Base-by-base conservation (phyloP, 1,284 basidiomycete species). In the Pseudozyma tsukubaensis region DNA sequence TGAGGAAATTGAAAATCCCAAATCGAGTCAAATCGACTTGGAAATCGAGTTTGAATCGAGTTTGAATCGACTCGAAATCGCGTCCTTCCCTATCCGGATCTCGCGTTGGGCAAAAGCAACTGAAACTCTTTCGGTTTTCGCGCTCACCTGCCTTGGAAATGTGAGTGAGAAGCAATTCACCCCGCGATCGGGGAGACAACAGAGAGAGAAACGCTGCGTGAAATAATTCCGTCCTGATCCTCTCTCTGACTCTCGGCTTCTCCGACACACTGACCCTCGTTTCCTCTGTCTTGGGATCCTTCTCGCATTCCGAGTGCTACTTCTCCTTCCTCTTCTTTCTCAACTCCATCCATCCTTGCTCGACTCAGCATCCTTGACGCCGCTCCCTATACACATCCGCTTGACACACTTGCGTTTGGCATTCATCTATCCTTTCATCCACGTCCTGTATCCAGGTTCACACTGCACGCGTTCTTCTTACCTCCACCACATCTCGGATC, bases 101-200 rank as follows among this genome's bases (percentile, higher is more conserved):
- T 58, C 56, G 24, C 39, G 32, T 54, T 55, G 24, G 24, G 24
- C 24, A 29, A 29, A 29, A 29, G 24, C 24, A 29, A 29, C 3
- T 29, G 24, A 29, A 3, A 3, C 24, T 29, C 24, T 29, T 3
- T 29, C 3, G 3, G 24, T 29, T 29, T 29, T 6, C 6, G 24
- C 24, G 24, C 24, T 29, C 24, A 6, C 24, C 24, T 29, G 24
- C 24, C 24, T 29, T 29, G 24, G 6, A 29, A 29, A 29, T 29
- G 24, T 29, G 24, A 29, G 37, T 39, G 37, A 39, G 37, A 39
- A 45, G 11, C 12, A 29, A 3, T 16, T 37, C 59, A 44, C 62
- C 62, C 62, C 62, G 55, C 62, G 62, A 64, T 64, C 62, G 62
- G 62, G 62, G 55, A 29, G 39, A n/a, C 35, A 16, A 4, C 29